Base-by-base conservation (phyloP, 1,284 basidiomycete genomes). In the Calocybe gambosa region DNA sequence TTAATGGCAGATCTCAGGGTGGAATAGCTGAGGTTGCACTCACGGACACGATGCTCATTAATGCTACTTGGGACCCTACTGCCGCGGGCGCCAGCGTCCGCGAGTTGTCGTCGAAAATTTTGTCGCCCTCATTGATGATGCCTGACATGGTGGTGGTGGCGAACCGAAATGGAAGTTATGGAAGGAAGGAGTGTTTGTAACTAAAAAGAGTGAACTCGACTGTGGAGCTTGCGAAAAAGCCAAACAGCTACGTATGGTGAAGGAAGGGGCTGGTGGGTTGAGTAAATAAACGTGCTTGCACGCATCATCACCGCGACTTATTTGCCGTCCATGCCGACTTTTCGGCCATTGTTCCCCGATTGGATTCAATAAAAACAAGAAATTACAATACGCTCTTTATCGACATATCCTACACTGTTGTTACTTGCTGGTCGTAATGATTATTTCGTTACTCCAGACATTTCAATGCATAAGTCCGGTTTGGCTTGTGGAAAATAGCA, bases 51-150 rank as follows among this genome's bases (percentile, higher is more conserved):
- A 71, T 66, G 50, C 73, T 71, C 84, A 87, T 89, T 38, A 90
- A 67, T 26, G 70, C 78, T 48, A 92, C 76, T 68, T 96, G 93
- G 16, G 83, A 84, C 49, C 77, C 85, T 19, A 95, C 90, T 48
- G 91, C 89, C 51, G 76, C 75, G 67, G 89, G 87, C 74, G 79
- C 80, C 76, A 85, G 74, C 68, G 75, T 68, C 69, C 76, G 70
- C 36, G 72, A 63, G 44, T 73, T 73, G 46, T 68, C 58, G 45
- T 65, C 59, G 59, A 80, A 67, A 48, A 80, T 61, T 33, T 69
- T 43, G 37, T 63, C 63, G 36, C 74, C 70, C 54, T 67, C 60
- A 46, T 66, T 59, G 39, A 61, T 59, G 37, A 69, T 60, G 40
- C 53, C 55, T 46, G 62, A 60, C 74, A 75, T 74, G 43, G 41